Conservation (phyloP, 441 rosid genomes). For the Manihot esculenta region DNA sequence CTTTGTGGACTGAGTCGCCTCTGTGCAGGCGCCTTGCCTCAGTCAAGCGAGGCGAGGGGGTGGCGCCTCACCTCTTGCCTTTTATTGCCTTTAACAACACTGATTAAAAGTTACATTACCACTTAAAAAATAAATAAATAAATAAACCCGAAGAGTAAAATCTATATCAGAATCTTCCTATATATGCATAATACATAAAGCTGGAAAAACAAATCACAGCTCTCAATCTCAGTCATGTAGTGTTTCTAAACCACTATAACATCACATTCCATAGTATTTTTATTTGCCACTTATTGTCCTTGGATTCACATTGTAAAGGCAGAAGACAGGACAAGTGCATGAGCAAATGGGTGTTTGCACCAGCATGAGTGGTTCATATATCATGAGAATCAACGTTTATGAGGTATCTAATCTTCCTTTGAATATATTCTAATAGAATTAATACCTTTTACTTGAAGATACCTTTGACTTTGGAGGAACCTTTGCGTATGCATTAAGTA, state of each 20-base stretch:
- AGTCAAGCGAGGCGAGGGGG: too few relatives aligned
- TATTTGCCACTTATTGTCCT: not conserved
- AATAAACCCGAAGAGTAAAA: not conserved
- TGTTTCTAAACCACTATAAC: not conserved
- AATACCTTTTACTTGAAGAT: conserved; percentile 56
- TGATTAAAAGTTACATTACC: not conserved
- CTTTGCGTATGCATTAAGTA: conserved; percentile 64
- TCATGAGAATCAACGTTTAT: not conserved
- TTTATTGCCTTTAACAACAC: too few relatives aligned
- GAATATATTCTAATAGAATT: not conserved
- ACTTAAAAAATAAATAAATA: not conserved
- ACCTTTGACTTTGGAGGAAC: conserved; percentile 57
- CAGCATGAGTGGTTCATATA: not conserved
- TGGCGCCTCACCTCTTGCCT: too few relatives aligned
- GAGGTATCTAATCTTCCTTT: not conserved
- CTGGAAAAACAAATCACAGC: not conserved
- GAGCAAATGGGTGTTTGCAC: not conserved
- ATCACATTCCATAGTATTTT: too few relatives aligned
- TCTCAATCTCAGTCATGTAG: not conserved
- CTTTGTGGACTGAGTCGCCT: too few relatives aligned
- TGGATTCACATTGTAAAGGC: not conserved
- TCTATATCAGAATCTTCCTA: too few relatives aligned
- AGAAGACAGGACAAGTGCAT: not conserved
- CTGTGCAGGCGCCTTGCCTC: too few relatives aligned
- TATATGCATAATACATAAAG: not conserved